Conservation (phyloP, 768 basidiomycete species). For the Candolleomyces aberdarensis region DNA sequence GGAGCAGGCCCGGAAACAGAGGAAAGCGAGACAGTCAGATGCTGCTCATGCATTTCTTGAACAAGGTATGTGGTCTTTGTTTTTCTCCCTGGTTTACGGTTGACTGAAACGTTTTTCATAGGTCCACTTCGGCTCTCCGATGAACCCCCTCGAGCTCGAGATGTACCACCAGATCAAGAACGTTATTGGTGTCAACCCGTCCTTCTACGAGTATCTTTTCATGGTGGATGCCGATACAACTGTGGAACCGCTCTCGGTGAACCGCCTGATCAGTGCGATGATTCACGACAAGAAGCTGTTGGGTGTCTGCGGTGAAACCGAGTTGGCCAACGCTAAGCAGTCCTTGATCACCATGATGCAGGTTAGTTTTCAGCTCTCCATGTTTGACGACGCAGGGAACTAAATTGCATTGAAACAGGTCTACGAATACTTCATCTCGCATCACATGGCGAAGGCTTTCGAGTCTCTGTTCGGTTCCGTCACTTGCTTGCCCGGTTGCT, state of each 20-base stretch:
- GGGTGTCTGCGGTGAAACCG: conserved; percentile 94
- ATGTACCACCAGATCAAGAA: conserved; percentile 99
- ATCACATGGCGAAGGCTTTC: conserved; percentile 98
- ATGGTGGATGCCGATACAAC: conserved; percentile 95
- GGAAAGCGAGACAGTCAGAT: conserved; percentile 99
- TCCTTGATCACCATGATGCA: conserved; percentile 98
- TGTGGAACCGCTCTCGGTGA: conserved; percentile 83
- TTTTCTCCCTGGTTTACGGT: neutral
- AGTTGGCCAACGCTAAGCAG: conserved; percentile 89
- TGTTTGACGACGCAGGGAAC: neutral
- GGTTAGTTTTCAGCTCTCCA: conserved; percentile 32
- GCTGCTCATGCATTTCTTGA: conserved; percentile 94
- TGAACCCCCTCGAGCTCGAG: conserved; percentile 96
- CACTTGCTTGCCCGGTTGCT: conserved; percentile 98
- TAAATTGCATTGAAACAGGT: conserved; percentile 45
- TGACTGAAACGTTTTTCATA: conserved; percentile 24
- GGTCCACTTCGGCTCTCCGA: conserved; percentile 96
- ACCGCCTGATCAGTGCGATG: conserved; percentile 95
- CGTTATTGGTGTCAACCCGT: conserved; percentile 97
- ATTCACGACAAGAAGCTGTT: conserved; percentile 94
- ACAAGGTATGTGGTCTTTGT: conserved; percentile 58
- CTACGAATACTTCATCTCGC: conserved; percentile 98
- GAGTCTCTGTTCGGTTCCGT: conserved; percentile 96
- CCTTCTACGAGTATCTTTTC: conserved; percentile 96
- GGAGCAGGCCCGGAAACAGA: conserved; percentile 91